Percentiles rank a stretch among this genome's conserved stretches.
Conservation (phyloP, 163 green algal species). For the Coccomyxa subellipsoidea region DNA sequence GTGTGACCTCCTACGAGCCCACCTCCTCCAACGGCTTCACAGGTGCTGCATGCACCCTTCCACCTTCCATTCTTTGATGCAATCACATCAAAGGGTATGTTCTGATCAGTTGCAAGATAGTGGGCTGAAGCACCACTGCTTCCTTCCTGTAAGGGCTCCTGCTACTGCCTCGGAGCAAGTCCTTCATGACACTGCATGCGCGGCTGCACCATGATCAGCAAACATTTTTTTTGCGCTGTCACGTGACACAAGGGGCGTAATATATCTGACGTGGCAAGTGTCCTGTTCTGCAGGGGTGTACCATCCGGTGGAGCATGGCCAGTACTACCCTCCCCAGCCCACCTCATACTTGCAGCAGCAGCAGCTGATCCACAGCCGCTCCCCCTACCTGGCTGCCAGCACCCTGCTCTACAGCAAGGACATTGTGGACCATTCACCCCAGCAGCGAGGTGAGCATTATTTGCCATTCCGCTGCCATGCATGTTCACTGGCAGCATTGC, state of each 20-base stretch:
- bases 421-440: neutral
- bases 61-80: neutral
- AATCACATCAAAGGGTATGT: neutral
- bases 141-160: no score
- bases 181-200: no score
- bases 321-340: neutral
- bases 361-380: neutral
- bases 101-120: no score
- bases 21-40: neutral
- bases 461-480: no score
- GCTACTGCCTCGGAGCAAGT: no score
- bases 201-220: no score
- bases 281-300: neutral
- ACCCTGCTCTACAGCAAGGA: neutral
- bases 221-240: no score
- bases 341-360: neutral
- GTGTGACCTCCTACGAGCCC: neutral
- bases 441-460: neutral
- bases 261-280: no score
- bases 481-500: no score
- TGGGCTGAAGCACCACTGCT: no score
- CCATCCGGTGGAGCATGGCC: neutral
- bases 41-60: no score
- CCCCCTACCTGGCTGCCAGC: neutral
- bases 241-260: no score